Base-by-base conservation (phyloP, 2,329 filamentous ascomycete species). In the Fusarium sp. region DNA sequence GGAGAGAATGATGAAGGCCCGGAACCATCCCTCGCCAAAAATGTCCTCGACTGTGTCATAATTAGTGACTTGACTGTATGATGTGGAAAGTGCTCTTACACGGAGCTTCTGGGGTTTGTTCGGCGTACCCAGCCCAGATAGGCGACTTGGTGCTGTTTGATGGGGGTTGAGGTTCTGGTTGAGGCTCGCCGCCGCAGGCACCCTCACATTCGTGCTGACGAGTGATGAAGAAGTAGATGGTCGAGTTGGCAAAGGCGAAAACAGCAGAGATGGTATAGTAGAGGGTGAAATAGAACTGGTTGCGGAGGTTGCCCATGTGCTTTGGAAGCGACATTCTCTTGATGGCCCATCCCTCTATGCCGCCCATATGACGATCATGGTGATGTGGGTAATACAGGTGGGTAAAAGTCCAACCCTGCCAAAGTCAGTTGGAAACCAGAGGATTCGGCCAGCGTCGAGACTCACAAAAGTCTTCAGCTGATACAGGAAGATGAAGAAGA, bases 361-460 rank as follows among this genome's bases (percentile, higher is more conserved):
- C 72, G 32, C 72, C 78, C 62, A 75, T 77, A 32, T 79, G 74
- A 5, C 61, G 61, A 36, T 64, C 61, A 19, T 82, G 78, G 10
- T 76, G 68, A 11, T 80, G 77, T 1, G 83, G 83, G 50, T 80
- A 81, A 69, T 84, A 81, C 26, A 85, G 76, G 66, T 86, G 84
- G 46, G 83, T 83, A 48, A 82, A 83, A 0, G 83, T 85, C 84
- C 84, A 86, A 26, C 75, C 76, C 83, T 86, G n/a, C 14, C 28
- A 6, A 19, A 17, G 8, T 39, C 19, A 50, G 21, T 34, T n/a
- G 44, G 39, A 17, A n/a, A 48, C 15, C 15, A 14, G 15, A 44
- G 10, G 10, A 15, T 10, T 17, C 9, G 14, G 2, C 17, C 2
- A 2, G 12, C 7, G 2, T 15, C 21, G 17, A 36, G 28, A 79